Conservation (phyloP, 345 rosid genomes). For the Lepidium africanum region DNA sequence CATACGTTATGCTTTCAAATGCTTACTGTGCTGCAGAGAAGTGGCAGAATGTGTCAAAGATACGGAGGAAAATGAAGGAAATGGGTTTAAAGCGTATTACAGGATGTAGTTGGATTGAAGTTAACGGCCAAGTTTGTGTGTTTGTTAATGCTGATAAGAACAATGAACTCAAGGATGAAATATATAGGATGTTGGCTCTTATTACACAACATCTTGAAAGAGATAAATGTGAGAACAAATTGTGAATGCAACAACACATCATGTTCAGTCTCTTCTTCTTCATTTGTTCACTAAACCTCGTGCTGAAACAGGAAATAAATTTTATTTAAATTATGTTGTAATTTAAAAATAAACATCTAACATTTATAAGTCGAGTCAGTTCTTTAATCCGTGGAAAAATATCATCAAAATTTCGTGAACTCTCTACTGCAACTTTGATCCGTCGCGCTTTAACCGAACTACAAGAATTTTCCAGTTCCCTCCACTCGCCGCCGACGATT, state of each 20-base stretch:
- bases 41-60: constrained; percentile 48
- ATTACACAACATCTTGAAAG: constrained; percentile 19
- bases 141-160: constrained; percentile 43
- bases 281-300: no score
- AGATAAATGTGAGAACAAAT: constrained; percentile 10
- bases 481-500: neutral
- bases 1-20: constrained; percentile 77
- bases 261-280: neutral
- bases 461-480: neutral
- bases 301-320: no score
- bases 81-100: constrained; percentile 50
- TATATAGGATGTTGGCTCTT: constrained; percentile 33
- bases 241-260: neutral
- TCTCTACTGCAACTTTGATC: neutral
- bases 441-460: neutral
- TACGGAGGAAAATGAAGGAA: constrained; percentile 55
- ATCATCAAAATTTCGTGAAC: neutral
- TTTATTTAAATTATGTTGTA: no score
- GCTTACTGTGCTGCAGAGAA: constrained; percentile 58
- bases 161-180: constrained; percentile 45
- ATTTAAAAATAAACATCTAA: no score
- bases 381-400: no score
- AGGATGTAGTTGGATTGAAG: constrained; percentile 81
- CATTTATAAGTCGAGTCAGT: no score
- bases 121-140: constrained; percentile 43